phyloP scores from a whole-genome alignment of 1,284 basidiomycete species.

The Trichosporon sp. region DNA sequence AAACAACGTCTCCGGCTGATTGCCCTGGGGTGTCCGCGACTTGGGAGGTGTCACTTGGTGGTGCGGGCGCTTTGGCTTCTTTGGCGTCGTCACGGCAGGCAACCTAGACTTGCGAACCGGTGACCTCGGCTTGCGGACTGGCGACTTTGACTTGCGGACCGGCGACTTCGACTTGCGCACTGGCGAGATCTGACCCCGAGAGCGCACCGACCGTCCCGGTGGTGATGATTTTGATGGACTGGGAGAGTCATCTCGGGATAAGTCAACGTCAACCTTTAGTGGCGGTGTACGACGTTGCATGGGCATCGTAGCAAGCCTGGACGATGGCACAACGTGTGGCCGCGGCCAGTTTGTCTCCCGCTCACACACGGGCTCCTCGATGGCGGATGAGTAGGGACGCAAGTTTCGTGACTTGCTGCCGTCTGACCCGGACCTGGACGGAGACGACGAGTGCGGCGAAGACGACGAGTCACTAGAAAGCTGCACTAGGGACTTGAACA shows the following conservation, averaged over 20 bases:
- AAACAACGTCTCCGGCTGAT: conserved; percentile 23
- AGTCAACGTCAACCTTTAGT: neutral
- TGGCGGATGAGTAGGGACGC: conserved; percentile 11
- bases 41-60: conserved; percentile 29
- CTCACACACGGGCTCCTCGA: conserved; percentile 4
- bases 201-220: neutral
- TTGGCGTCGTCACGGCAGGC: conserved; percentile 5
- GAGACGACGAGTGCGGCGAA: conserved; percentile 12
- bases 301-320: neutral
- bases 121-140: no score
- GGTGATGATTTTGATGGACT: neutral
- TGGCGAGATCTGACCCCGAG: neutral
- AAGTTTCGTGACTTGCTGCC: neutral
- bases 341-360: conserved; percentile 8
- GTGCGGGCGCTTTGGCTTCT: conserved; percentile 9
- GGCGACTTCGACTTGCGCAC: neutral
- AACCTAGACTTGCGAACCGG: no score
- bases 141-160: neutral
- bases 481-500: conserved; percentile 16
- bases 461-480: conserved; percentile 15
- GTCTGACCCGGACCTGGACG: neutral
- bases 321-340: neutral
- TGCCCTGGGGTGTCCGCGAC: conserved; percentile 10
- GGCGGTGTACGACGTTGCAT: neutral
- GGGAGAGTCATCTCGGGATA: neutral